phyloP scores from a whole-genome alignment of 768 basidiomycete genomes.

The Dentipellis fragilis region DNA sequence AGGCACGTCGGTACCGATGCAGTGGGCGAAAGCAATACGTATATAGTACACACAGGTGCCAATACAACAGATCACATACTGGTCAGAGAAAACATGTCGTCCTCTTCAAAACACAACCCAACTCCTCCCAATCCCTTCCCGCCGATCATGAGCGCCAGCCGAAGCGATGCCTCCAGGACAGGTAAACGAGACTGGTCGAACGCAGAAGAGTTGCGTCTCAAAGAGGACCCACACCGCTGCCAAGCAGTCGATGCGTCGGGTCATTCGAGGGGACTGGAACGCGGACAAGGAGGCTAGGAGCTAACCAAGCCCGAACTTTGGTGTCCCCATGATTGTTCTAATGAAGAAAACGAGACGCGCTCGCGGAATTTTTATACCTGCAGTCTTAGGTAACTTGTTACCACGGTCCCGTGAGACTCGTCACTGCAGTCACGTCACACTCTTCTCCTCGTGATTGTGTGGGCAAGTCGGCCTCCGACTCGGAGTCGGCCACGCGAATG shows the following conservation, averaged over 20 bases:
- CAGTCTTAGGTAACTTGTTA: conserved; percentile 34
- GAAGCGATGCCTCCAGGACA: conserved; percentile 57
- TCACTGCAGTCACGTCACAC: too few relatives aligned
- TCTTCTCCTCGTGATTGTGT: too few relatives aligned
- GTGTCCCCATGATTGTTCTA: conserved; percentile 75
- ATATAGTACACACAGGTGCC: too few relatives aligned
- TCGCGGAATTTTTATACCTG: conserved; percentile 15
- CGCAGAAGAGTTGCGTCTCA: conserved; percentile 20
- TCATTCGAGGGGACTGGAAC: conserved; percentile 84
- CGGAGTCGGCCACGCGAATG: too few relatives aligned
- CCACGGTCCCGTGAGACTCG: conserved; percentile 16
- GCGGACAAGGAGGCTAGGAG: conserved; percentile 82
- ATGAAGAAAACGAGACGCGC: conserved; percentile 17
- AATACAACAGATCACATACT: background rate
- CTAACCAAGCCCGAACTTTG: conserved; percentile 86
- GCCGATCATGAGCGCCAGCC: conserved; percentile 63
- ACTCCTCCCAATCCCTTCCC: conserved; percentile 25
- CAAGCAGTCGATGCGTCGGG: conserved; percentile 26
- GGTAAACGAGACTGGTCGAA: conserved; percentile 30
- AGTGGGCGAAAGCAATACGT: too few relatives aligned
- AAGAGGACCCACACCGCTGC: conserved; percentile 1
- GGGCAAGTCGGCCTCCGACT: too few relatives aligned
- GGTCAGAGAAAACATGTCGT: conserved; percentile 5
- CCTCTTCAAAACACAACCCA: conserved; percentile 20
- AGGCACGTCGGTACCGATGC: too few relatives aligned